Evolutionary conservation across 805 yeast species (phyloP).

Genomic region (Sugiyamaella qingdaonensis): DNA sequence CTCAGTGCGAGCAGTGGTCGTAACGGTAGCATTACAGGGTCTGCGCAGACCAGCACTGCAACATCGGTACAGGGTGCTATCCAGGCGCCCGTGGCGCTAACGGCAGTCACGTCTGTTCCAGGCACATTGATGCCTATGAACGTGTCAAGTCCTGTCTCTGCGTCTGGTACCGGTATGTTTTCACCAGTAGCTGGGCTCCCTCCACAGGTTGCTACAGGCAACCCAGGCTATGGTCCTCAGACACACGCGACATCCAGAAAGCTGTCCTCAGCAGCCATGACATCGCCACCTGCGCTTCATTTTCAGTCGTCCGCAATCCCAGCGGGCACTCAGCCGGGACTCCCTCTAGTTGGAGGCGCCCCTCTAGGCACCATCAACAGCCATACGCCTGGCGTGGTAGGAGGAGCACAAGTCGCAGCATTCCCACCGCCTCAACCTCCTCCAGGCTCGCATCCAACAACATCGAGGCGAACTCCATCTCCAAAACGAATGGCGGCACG

Average conservation of each 20-base stretch:
- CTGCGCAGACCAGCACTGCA: too few relatives aligned
- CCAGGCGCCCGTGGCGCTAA: too few relatives aligned
- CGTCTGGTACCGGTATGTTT: background rate
- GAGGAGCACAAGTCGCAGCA: background rate
- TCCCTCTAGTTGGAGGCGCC: background rate
- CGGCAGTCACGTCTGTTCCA: background rate
- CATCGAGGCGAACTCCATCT: conserved; percentile 19
- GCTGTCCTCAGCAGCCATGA: background rate
- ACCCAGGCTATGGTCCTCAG: background rate
- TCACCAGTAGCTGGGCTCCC: conserved; percentile 1
- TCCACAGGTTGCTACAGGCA: background rate
- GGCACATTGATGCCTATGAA: background rate
- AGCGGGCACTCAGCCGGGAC: background rate
- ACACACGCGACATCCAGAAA: conserved; percentile 1
- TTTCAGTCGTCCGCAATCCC: background rate
- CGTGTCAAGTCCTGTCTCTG: conserved; percentile 7
- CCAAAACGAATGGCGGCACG: conserved; percentile 20
- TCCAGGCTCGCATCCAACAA: background rate
- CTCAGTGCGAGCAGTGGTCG: conserved; percentile 9
- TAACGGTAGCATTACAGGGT: background rate
- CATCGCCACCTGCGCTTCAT: background rate
- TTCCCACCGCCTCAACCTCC: background rate
- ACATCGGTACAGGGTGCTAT: too few relatives aligned
- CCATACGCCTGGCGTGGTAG: too few relatives aligned
- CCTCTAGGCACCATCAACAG: background rate